phyloP scores from a whole-genome alignment of 164 flowering plant species.

The Cinnamomum micranthum region DNA sequence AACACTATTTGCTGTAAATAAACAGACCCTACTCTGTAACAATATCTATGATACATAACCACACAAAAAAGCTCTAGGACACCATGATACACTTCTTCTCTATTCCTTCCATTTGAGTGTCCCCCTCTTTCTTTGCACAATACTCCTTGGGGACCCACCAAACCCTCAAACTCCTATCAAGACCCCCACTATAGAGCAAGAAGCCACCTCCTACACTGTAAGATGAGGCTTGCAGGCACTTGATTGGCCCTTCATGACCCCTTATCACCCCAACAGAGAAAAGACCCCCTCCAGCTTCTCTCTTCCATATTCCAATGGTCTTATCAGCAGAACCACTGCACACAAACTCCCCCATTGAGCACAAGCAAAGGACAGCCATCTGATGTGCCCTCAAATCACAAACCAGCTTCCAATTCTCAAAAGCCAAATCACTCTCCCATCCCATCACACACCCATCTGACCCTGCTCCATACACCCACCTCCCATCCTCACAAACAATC shows the following conservation, averaged over 20 bases:
- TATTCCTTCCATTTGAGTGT: conserved; percentile 6
- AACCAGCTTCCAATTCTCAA: conserved; percentile 45
- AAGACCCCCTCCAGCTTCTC: conserved; percentile 46
- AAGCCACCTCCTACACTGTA: conserved; percentile 72
- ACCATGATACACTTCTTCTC: conserved; percentile 3
- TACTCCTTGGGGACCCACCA: conserved; percentile 84
- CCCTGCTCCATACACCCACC: conserved; percentile 62
- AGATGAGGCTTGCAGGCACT: conserved; percentile 77
- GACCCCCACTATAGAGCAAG: conserved; percentile 91
- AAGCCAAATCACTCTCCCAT: conserved; percentile 48
- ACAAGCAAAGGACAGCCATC: conserved; percentile 81
- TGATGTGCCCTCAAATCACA: conserved; percentile 65
- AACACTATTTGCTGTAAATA: no score
- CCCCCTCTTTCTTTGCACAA: conserved; percentile 11
- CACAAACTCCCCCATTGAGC: conserved; percentile 52
- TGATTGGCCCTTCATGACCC: conserved; percentile 92
- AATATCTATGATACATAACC: not conserved
- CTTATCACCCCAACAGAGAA: conserved; percentile 41
- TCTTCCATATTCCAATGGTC: conserved; percentile 75
- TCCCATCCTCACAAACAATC: conserved; percentile 58
- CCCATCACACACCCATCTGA: conserved; percentile 89
- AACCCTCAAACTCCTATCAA: conserved; percentile 82
- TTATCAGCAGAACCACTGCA: conserved; percentile 94
- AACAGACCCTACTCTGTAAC: no score
- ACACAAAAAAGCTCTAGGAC: not conserved